Evolutionary conservation across 2,329 filamentous ascomycete species (phyloP), one percentile per base, ranked within the genome.

Genomic region (Orbilia quercus): DNA sequence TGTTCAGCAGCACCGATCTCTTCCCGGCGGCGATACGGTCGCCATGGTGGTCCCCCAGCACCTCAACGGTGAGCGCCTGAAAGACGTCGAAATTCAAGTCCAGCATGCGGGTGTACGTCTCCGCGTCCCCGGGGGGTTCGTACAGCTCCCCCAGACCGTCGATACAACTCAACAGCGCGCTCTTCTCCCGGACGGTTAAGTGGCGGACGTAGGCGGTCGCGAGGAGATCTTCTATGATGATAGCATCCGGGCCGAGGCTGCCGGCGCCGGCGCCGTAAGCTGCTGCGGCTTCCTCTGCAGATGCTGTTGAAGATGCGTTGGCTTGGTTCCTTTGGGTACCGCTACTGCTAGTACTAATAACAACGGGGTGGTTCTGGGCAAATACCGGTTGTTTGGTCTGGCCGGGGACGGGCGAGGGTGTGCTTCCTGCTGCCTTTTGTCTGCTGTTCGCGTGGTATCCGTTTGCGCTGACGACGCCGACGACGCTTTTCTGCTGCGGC

Each of bases 381-480:
- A 73, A 73, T 73, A 73, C 69, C 69, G 69, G 69, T 73, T 73
- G 69, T 62, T 65, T 65, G 48, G 45, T 59, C 40, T 73, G 67
- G 48, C 55, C 55, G 55, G 69, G 60, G 25, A 45, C 60, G 23
- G 60, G 69, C 28, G 69, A 66, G 16, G 60, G 54, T 23, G 69
- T 66, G 36, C 53, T 44, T 48, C 23, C 60, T 38, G 60, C 55
- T 9, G 45, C 28, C 20, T 53, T 62, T 20, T 66, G 53, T 51
- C 67, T 53, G 45, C 58, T 47, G 58, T 65, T 72, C 31, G 51
- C 45, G 50, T 66, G 55, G 45, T 73, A 66, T 16, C 69, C 69
- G 34, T 73, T 66, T 9, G 69, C 22, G 57, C 47, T 42, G n/a
- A n/a, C n/a, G n/a, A n/a, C n/a, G n/a, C n/a, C n/a, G n/a, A n/a